Base-by-base conservation (phyloP, 441 rosid species). In the Eutrema salsugineum region DNA sequence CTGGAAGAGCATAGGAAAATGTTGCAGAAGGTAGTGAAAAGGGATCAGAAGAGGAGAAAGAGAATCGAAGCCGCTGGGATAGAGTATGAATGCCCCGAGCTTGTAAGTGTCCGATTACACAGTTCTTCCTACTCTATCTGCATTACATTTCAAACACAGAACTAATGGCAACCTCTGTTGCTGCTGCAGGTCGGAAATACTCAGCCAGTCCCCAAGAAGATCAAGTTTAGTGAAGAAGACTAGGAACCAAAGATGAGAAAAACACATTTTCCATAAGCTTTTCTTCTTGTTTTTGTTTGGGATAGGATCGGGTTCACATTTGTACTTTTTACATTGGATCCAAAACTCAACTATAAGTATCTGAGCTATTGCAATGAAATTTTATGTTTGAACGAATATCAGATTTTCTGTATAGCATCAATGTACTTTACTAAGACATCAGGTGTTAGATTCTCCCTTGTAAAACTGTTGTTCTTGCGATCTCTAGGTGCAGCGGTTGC, bases 51-150 rank as follows among this genome's bases (percentile, higher is more conserved):
- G 77, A 85, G 92, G 55, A 81, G 80, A 49, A 89, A 83, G 84
- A 87, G 63, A 77, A 90, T 94, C 70, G 85, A 82, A 61, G 93
- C 86, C 10, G 96, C 93, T 66, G 96, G 94, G 49, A 82, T 94
- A 62, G 90, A 92, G 22, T 94, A 90, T 62, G 93, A 86, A 55
- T 92, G 91, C 86, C 97, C 99, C 1, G 88, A 83, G 75, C 85
- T 94, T 59, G 98, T 94, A 87, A 88, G 99, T 60, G 28, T 51
- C 15, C 40, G 0, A 8, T 24, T 49, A 9, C 67, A 70, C 48
- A 16, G 5, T 5, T 46, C 33, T 19, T 53, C 54, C 16, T 33
- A 35, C 35, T 42, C 58, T 36, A 53, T 47, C 66, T 20, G 16
- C 72, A 11, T 49, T 19, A 61, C 61, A 28, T 5, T 15, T n/a